phyloP scores from a whole-genome alignment of 1,284 basidiomycete genomes.

The Ceratobasidium sp. region DNA sequence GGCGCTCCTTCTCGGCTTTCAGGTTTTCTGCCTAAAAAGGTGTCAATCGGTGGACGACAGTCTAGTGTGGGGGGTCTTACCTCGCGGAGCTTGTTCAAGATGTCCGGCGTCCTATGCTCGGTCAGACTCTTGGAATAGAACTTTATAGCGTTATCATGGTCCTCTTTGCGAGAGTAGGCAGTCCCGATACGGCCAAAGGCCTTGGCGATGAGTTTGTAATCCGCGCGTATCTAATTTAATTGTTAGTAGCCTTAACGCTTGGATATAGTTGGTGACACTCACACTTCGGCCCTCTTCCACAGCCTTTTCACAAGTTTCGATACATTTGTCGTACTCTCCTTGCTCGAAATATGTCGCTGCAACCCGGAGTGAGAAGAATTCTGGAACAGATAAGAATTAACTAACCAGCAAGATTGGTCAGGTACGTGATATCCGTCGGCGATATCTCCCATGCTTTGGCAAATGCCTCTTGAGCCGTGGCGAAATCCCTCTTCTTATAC shows the following conservation, averaged over 20 bases:
- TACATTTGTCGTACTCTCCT: slow-evolving; percentile 89
- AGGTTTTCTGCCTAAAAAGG: slow-evolving; percentile 72
- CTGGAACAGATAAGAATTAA: slow-evolving; percentile 43
- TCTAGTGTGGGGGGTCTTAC: slow-evolving; percentile 47
- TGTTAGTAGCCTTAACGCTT: background rate
- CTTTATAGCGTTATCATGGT: slow-evolving; percentile 85
- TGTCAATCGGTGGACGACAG: background rate
- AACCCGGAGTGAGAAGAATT: slow-evolving; percentile 10
- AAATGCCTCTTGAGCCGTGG: slow-evolving; percentile 78
- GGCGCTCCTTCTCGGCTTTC: slow-evolving; percentile 81
- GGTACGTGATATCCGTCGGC: slow-evolving; percentile 94
- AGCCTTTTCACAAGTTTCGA: slow-evolving; percentile 94
- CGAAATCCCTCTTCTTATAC: slow-evolving; percentile 89
- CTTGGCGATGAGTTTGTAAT: slow-evolving; percentile 85
- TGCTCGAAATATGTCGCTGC: slow-evolving; percentile 94
- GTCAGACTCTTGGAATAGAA: slow-evolving; percentile 93
- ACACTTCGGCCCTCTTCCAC: slow-evolving; percentile 91
- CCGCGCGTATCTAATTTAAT: slow-evolving; percentile 72
- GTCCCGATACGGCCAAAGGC: slow-evolving; percentile 92
- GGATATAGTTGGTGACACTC: slow-evolving; percentile 49
- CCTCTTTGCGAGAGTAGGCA: slow-evolving; percentile 85
- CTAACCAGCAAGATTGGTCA: slow-evolving; percentile 89
- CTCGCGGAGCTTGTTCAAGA: slow-evolving; percentile 91
- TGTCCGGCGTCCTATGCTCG: slow-evolving; percentile 96
- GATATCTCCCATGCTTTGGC: slow-evolving; percentile 92